These are phyloP conservation scores for Monascus ruber DNA, from an alignment of 2,329 filamentous ascomycete species.

Conservation along the genomic window DNA sequence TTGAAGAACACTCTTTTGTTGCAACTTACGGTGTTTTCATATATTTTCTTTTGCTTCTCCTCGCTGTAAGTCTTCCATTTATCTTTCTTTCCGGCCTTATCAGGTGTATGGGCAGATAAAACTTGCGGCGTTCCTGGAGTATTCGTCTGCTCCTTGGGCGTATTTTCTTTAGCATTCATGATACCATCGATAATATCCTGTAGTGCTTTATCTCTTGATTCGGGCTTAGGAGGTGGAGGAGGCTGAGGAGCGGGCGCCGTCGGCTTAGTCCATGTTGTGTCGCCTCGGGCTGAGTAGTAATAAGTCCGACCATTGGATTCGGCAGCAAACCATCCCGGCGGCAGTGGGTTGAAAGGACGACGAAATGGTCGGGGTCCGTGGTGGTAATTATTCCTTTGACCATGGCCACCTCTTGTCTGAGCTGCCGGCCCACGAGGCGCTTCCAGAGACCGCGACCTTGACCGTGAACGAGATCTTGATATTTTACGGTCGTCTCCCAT, in stretches of 20 bases:
- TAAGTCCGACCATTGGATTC: constrained; percentile 66
- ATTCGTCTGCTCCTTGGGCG: constrained; percentile 41
- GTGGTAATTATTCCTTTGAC: constrained; percentile 49
- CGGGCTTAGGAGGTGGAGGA: constrained; percentile 49
- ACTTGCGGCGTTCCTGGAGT: constrained; percentile 57
- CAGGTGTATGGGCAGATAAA: constrained; percentile 40
- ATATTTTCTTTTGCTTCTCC: constrained; percentile 91
- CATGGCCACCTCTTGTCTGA: constrained; percentile 41
- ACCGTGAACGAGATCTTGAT: constrained; percentile 38
- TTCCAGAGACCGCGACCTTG: constrained; percentile 36
- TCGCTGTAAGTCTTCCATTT: constrained; percentile 41
- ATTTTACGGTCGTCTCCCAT: constrained; percentile 39
- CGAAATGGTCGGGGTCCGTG: constrained; percentile 46
- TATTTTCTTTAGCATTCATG: constrained; percentile 54
- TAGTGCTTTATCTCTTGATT: constrained; percentile 62
- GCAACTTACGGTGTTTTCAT: constrained; percentile 73
- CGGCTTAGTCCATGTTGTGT: constrained; percentile 72
- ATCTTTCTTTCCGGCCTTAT: constrained; percentile 31
- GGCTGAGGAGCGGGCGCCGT: constrained; percentile 56
- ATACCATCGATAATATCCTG: constrained; percentile 81
- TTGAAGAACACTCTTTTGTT: constrained; percentile 3
- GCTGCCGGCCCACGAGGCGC: constrained; percentile 33
- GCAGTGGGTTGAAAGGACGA: constrained; percentile 49
- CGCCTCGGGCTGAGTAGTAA: constrained; percentile 70
- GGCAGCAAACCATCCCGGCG: constrained; percentile 75